Conservation (phyloP, 139 green algal species). For the Ettlia oleoabundans region DNA sequence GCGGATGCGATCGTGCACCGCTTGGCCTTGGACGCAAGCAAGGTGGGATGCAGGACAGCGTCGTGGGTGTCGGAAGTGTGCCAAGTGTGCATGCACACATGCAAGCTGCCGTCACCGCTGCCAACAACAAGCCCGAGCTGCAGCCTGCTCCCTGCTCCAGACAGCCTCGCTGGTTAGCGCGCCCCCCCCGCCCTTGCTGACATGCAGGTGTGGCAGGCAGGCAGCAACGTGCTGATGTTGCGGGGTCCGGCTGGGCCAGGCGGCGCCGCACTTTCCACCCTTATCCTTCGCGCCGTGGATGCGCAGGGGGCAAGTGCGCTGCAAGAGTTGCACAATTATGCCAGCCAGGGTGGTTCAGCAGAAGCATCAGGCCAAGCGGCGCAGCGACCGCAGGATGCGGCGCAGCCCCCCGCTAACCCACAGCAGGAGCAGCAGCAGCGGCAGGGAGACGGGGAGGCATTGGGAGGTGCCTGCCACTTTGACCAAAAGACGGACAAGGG, state of each 20-base stretch:
- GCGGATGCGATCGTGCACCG: too few relatives aligned
- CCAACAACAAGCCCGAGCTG: too few relatives aligned
- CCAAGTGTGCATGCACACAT: too few relatives aligned
- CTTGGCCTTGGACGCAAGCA: too few relatives aligned
- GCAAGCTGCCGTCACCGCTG: too few relatives aligned
- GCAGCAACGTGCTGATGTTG: slow-evolving; percentile 1
- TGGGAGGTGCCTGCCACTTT: slow-evolving; percentile 58
- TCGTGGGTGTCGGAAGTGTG: too few relatives aligned
- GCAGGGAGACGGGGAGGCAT: neutral
- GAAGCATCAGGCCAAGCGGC: neutral
- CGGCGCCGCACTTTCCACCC: neutral
- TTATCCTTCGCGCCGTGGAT: slow-evolving; percentile 6
- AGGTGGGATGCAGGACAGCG: too few relatives aligned
- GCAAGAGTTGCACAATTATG: neutral
- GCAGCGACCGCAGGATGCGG: slow-evolving; percentile 5
- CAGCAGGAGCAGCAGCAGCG: slow-evolving; percentile 10
- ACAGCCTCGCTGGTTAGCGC: neutral
- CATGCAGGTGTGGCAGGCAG: slow-evolving; percentile 18
- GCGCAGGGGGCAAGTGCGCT: neutral
- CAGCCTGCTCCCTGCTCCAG: too few relatives aligned
- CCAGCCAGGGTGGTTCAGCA: neutral
- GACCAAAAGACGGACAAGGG: slow-evolving; percentile 80
- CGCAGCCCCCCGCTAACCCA: neutral
- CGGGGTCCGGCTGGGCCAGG: neutral
- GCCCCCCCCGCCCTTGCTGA: neutral